These are phyloP conservation scores for Dendrobium officinale DNA, from an alignment of 106 monocot species.

Conservation along the genomic window DNA sequence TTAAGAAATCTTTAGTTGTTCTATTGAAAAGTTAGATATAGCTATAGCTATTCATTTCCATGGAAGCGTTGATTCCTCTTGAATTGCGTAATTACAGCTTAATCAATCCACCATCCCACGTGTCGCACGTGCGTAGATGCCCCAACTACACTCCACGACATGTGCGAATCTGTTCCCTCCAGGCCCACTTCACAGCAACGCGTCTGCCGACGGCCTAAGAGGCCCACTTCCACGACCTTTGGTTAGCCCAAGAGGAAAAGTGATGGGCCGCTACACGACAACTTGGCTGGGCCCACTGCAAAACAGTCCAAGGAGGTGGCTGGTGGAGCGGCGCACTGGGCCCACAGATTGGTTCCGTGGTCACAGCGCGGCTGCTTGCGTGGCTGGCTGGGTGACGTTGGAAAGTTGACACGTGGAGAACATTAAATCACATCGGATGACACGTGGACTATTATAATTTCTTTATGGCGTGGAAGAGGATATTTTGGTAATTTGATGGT, in stretches of 20 bases:
- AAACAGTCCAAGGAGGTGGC: not conserved
- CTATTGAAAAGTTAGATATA: too few relatives aligned
- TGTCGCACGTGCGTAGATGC: not conserved
- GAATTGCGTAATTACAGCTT: too few relatives aligned
- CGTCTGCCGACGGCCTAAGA: too few relatives aligned
- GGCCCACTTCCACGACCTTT: too few relatives aligned
- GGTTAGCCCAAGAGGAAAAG: not conserved
- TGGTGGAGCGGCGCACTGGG: not conserved
- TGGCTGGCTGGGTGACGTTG: not conserved
- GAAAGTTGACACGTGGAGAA: not conserved
- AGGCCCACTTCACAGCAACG: not conserved
- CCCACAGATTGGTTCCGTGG: not conserved
- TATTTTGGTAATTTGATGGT: too few relatives aligned
- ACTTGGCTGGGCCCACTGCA: not conserved
- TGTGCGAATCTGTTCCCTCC: not conserved
- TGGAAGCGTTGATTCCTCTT: too few relatives aligned
- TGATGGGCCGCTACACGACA: not conserved
- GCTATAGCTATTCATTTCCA: too few relatives aligned
- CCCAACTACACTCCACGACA: not conserved
- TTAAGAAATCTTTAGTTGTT: too few relatives aligned
- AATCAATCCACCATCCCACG: not conserved
- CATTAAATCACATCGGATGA: not conserved
- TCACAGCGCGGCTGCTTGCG: not conserved
- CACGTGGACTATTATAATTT: not conserved
- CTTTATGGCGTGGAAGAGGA: not conserved